These are phyloP conservation scores for Aspergillus glaucus DNA, from an alignment of 2,329 filamentous ascomycete genomes.

Conservation along the genomic window DNA sequence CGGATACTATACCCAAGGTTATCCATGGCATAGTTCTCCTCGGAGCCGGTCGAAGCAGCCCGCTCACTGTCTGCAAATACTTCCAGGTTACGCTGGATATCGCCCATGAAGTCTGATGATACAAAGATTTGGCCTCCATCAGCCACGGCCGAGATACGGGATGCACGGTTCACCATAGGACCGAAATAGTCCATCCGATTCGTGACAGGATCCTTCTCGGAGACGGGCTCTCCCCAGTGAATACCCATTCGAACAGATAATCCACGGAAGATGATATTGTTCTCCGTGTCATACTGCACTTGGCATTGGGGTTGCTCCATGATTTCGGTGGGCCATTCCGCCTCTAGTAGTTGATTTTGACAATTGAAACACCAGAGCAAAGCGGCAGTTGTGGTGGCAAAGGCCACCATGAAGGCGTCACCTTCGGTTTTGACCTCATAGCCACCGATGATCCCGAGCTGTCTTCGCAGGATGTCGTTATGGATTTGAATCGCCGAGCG, in stretches of 20 bases:
- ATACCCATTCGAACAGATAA: conserved; percentile 96
- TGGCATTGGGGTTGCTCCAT: conserved; percentile 79
- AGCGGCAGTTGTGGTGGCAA: conserved; percentile 90
- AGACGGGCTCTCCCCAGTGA: conserved; percentile 90
- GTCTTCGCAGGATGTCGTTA: conserved; percentile 92
- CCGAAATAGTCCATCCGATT: conserved; percentile 99
- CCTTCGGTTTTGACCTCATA: conserved; percentile 99
- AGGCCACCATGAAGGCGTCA: conserved; percentile 98
- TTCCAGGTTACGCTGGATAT: conserved; percentile 86
- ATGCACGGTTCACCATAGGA: conserved; percentile 96
- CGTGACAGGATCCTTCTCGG: conserved; percentile 91
- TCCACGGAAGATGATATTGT: conserved; percentile 85
- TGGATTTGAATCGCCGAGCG: conserved; percentile 93
- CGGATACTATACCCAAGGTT: conserved; percentile 68
- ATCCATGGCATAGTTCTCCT: conserved; percentile 72
- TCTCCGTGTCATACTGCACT: conserved; percentile 74
- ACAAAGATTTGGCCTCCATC: conserved; percentile 97
- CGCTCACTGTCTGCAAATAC: conserved; percentile 81
- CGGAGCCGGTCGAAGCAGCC: conserved; percentile 60
- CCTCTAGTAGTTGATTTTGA: conserved; percentile 78
- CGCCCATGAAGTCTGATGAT: conserved; percentile 92
- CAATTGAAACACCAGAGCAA: conserved; percentile 95
- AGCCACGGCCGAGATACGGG: conserved; percentile 86
- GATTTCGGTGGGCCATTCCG: conserved; percentile 90
- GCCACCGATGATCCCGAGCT: conserved; percentile 85